phyloP scores from a whole-genome alignment of 177 flowering plant genomes.

The Vitis hybrid region DNA sequence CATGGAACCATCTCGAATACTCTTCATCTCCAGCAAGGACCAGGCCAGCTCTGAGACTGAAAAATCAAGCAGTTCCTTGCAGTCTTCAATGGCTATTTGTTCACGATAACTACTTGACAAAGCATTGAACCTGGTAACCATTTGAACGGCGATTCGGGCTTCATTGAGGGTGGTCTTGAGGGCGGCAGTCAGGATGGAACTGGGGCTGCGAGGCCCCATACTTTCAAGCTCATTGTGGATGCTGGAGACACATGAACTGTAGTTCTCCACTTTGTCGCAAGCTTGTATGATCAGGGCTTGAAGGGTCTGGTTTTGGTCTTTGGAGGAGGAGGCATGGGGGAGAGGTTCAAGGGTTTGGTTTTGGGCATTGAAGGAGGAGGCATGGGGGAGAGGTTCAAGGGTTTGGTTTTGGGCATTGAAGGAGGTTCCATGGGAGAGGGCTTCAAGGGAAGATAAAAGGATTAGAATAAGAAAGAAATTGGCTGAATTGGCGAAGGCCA shows the following conservation, averaged over 20 bases:
- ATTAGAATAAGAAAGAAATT: constrained; percentile 25
- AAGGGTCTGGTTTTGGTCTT: constrained; percentile 18
- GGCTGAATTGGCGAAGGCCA: constrained; percentile 24
- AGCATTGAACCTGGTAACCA: constrained; percentile 48
- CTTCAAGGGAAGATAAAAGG: constrained; percentile 27
- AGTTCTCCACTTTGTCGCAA: constrained; percentile 43
- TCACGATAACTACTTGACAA: constrained; percentile 65
- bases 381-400: constrained; percentile 22
- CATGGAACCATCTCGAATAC: constrained; percentile 33
- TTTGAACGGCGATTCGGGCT: constrained; percentile 47
- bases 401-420: not conserved
- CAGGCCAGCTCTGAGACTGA: constrained; percentile 76
- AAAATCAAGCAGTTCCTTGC: constrained; percentile 87
- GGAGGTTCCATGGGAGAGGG: constrained; percentile 13
- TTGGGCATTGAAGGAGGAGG: not conserved
- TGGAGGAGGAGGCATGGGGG: constrained; percentile 8
- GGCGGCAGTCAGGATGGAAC: constrained; percentile 57
- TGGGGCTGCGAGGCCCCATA: constrained; percentile 15
- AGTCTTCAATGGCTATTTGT: constrained; percentile 74
- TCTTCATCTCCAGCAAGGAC: constrained; percentile 67
- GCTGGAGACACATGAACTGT: constrained; percentile 40
- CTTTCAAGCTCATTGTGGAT: constrained; percentile 35
- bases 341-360: constrained; percentile 18
- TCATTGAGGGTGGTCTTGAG: constrained; percentile 48
- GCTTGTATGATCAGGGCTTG: constrained; percentile 42